A percentile compares a stretch with the other conserved stretches of the same genome.
These are phyloP conservation scores for Neltuma alba DNA, from an alignment of 306 rosid genomes.

Conservation along the genomic window DNA sequence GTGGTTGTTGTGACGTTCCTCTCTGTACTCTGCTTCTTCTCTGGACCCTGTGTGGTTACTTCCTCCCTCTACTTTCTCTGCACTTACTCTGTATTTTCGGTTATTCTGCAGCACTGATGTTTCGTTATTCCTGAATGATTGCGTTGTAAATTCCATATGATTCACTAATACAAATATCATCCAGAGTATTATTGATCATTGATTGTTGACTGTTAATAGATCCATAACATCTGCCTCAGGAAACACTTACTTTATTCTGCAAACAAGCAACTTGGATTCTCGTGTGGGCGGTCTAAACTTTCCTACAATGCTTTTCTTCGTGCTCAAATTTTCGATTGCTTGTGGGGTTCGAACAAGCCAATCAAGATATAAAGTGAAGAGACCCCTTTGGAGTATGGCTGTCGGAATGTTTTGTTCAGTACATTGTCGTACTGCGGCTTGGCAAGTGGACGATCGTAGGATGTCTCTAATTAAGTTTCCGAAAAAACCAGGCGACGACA, in stretches of 20 bases:
- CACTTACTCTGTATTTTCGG: too few relatives aligned
- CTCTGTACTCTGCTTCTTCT: too few relatives aligned
- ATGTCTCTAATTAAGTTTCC: not conserved
- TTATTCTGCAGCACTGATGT: too few relatives aligned
- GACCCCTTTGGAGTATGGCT: not conserved
- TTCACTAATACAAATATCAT: too few relatives aligned
- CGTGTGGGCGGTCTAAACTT: not conserved
- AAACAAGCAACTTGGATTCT: not conserved
- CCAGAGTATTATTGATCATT: too few relatives aligned
- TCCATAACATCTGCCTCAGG: not conserved
- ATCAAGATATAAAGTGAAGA: not conserved
- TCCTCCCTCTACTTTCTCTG: too few relatives aligned
- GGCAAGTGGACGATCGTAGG: constrained; percentile 17
- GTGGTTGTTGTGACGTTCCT: too few relatives aligned
- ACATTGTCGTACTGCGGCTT: not conserved
- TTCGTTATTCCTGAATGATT: too few relatives aligned
- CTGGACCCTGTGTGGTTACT: too few relatives aligned
- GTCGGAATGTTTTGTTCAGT: constrained; percentile 21
- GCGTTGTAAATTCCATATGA: too few relatives aligned
- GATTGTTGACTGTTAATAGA: too few relatives aligned
- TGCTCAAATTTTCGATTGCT: not conserved
- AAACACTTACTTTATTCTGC: constrained; percentile 13
- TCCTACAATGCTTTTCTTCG: not conserved
- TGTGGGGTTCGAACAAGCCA: not conserved
- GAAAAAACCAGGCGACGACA: too few relatives aligned